Evolutionary conservation across 768 basidiomycete genomes (phyloP).

Genomic region (Phanerodontia chrysosporium): DNA sequence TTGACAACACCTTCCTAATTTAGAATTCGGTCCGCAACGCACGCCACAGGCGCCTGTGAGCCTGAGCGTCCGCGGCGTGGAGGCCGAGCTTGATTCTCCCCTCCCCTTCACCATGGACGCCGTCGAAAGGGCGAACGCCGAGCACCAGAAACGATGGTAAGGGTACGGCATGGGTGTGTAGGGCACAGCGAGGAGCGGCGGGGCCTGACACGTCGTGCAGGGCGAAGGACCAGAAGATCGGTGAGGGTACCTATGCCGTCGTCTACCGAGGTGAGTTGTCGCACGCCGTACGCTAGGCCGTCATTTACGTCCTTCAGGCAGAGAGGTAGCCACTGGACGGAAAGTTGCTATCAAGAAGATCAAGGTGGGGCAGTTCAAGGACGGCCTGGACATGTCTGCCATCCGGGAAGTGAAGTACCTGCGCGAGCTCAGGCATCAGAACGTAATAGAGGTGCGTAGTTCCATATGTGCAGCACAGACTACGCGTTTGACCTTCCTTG

Average conservation of each 20-base stretch:
- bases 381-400: constrained; percentile 98
- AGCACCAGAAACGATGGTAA: constrained; percentile 67
- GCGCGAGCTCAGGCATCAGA: constrained; percentile 89
- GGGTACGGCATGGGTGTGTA: background rate
- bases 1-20: background rate
- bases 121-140: constrained; percentile 74
- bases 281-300: constrained; percentile 4
- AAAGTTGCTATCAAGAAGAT: constrained; percentile 98
- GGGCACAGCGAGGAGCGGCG: background rate
- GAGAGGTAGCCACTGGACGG: constrained; percentile 68
- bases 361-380: constrained; percentile 94
- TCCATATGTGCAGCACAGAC: background rate
- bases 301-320: constrained; percentile 40
- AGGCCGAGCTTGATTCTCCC: background rate
- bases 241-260: constrained; percentile 93
- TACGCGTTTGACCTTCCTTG: background rate
- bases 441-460: constrained; percentile 79
- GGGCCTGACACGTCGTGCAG: constrained; percentile 31
- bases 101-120: constrained; percentile 55
- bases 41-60: background rate
- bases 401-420: constrained; percentile 97
- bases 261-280: constrained; percentile 76
- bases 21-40: background rate
- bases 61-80: background rate
- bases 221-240: constrained; percentile 79